Percentiles rank a stretch among this genome's conserved stretches.
phyloP scores from a whole-genome alignment of 768 basidiomycete genomes.

The Tylopilus cervinicoccineus region DNA sequence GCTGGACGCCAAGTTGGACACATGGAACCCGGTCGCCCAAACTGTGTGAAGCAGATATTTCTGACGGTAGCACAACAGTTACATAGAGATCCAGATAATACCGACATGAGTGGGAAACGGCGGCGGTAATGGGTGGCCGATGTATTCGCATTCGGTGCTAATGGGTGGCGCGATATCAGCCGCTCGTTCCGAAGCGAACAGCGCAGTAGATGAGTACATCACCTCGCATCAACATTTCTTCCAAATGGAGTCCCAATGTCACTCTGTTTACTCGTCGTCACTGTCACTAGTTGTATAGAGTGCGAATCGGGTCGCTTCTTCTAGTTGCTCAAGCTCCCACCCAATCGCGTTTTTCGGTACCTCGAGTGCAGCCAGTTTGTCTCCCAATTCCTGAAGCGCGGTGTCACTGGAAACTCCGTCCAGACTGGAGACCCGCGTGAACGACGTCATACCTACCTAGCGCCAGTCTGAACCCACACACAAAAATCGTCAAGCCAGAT shows the following conservation, averaged over 20 bases:
- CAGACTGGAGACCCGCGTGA: neutral
- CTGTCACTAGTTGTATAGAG: conserved; percentile 52
- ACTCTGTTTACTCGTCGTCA: conserved; percentile 57
- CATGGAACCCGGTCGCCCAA: neutral
- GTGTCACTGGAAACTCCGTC: conserved; percentile 48
- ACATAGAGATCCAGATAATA: neutral
- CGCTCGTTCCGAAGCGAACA: conserved; percentile 3
- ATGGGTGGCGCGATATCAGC: neutral
- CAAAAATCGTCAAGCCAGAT: conserved; percentile 86
- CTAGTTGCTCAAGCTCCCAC: conserved; percentile 69
- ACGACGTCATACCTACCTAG: conserved; percentile 49
- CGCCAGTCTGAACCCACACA: conserved; percentile 69
- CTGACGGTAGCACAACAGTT: too few species aligned
- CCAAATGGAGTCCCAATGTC: conserved; percentile 16
- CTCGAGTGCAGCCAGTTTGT: conserved; percentile 34
- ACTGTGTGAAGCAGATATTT: too few species aligned
- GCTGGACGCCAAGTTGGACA: neutral
- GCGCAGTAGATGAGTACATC: neutral
- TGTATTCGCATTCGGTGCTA: conserved; percentile 1
- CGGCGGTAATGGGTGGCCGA: conserved; percentile 2
- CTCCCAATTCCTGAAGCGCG: conserved; percentile 43
- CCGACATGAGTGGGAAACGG: neutral
- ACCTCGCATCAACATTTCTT: conserved; percentile 3
- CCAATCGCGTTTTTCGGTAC: conserved; percentile 57
- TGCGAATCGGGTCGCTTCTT: conserved; percentile 45